A percentile compares a stretch with the other conserved stretches of the same genome.
Evolutionary conservation across 1,284 basidiomycete species (phyloP).

Genomic region (Schizophyllum amplum): DNA sequence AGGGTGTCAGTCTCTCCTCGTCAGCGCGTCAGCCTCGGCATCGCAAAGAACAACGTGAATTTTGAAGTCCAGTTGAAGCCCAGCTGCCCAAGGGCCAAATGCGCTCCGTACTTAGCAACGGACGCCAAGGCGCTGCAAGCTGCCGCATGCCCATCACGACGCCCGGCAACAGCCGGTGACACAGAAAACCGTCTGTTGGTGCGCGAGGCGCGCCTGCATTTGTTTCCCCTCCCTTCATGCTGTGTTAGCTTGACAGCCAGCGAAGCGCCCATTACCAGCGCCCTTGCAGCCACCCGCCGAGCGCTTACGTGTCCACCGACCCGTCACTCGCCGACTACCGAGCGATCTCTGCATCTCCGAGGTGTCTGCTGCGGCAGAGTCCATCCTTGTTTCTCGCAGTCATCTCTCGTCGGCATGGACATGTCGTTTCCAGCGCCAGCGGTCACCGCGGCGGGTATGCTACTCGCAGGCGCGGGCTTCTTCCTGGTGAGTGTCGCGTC

Average conservation of each 20-base stretch:
- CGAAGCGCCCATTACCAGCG: background rate
- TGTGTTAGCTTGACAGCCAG: background rate
- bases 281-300: background rate
- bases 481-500: background rate
- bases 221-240: background rate
- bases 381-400: background rate
- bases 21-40: too few species aligned
- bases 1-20: too few species aligned
- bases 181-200: background rate
- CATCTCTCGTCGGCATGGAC: background rate
- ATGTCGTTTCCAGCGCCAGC: background rate
- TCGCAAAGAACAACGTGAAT: background rate
- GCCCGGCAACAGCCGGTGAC: background rate
- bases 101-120: background rate
- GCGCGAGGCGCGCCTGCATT: background rate
- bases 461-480: background rate
- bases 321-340: background rate
- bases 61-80: background rate
- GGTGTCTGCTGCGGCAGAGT: background rate
- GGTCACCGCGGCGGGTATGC: background rate
- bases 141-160: background rate
- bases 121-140: background rate
- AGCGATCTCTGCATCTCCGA: background rate
- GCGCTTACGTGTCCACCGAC: background rate
- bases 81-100: too few species aligned